These are phyloP conservation scores for Lotmaria passim DNA, from an alignment of 208 protist genomes.

Conservation along the genomic window DNA sequence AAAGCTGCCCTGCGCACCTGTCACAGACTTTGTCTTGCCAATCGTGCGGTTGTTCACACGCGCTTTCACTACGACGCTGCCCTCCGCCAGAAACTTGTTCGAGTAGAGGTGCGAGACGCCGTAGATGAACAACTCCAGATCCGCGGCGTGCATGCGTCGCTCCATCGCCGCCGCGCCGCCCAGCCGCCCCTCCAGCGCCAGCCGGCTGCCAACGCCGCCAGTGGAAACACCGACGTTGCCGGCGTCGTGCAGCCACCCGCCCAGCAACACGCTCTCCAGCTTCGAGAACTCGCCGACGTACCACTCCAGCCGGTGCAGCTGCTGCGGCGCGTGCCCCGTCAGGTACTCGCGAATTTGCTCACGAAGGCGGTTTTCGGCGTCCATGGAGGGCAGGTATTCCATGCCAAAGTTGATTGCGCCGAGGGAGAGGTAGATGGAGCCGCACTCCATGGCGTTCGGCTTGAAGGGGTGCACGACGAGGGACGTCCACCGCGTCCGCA, in stretches of 20 bases:
- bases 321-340: slow-evolving; percentile 28
- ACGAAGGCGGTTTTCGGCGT: slow-evolving; percentile 75
- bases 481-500: slow-evolving; percentile 64
- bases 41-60: slow-evolving; percentile 48
- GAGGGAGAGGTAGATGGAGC: slow-evolving; percentile 72
- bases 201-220: slow-evolving; percentile 8
- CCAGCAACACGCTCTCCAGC: slow-evolving; percentile 47
- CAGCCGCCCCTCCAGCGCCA: slow-evolving; percentile 1
- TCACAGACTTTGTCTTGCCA: slow-evolving; percentile 37
- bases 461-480: slow-evolving; percentile 63
- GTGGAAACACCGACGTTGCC: slow-evolving; percentile 7
- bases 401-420: slow-evolving; percentile 77
- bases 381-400: slow-evolving; percentile 63
- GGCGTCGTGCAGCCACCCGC: slow-evolving; percentile 34
- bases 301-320: slow-evolving; percentile 84
- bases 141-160: slow-evolving; percentile 9
- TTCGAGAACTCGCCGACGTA: slow-evolving; percentile 73
- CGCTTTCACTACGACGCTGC: slow-evolving; percentile 63
- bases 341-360: slow-evolving; percentile 69
- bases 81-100: slow-evolving; percentile 46
- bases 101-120: slow-evolving; percentile 53
- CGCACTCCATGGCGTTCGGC: slow-evolving; percentile 44
- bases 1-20: slow-evolving; percentile 52
- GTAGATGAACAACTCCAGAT: slow-evolving; percentile 51
- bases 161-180: slow-evolving; percentile 7